phyloP scores from a whole-genome alignment of 331 rosid species.

The Arachis monticola region DNA sequence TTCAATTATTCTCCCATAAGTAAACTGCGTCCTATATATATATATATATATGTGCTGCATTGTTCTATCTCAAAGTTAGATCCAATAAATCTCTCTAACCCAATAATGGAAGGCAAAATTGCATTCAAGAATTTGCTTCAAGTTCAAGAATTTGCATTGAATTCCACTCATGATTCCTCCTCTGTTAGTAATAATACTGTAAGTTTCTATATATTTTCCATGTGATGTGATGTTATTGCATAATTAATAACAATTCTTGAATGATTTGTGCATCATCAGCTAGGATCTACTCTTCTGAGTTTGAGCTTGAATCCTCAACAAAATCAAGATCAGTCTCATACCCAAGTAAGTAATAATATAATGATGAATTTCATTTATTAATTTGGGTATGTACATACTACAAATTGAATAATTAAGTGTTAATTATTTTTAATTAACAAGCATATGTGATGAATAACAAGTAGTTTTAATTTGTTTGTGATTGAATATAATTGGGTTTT shows the following conservation, averaged over 20 bases:
- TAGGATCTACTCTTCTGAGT: constrained; percentile 40
- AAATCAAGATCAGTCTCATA: constrained; percentile 34
- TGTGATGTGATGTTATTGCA: not conserved
- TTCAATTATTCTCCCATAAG: not conserved
- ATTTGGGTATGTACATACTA: too few relatives aligned
- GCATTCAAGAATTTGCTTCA: constrained; percentile 18
- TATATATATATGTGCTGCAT: not conserved
- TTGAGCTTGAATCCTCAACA: constrained; percentile 30
- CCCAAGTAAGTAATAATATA: constrained; percentile 32
- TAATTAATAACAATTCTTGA: not conserved
- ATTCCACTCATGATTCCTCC: constrained; percentile 25
- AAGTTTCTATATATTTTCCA: constrained; percentile 24
- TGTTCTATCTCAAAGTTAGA: constrained; percentile 17
- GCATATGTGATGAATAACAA: not conserved
- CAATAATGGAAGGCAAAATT: constrained; percentile 28
- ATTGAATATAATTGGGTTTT: not conserved
- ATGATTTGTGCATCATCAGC: constrained; percentile 44
- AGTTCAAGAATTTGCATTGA: constrained; percentile 22
- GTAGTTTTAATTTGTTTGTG: not conserved
- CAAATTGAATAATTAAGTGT: too few relatives aligned
- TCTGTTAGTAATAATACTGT: constrained; percentile 29
- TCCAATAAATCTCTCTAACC: not conserved
- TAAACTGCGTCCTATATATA: too few relatives aligned
- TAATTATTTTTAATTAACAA: constrained; percentile 10
- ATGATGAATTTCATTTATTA: not conserved